These are phyloP conservation scores for Hypoxylon rickii DNA, from an alignment of 495 filamentous ascomycete genomes.

Conservation along the genomic window DNA sequence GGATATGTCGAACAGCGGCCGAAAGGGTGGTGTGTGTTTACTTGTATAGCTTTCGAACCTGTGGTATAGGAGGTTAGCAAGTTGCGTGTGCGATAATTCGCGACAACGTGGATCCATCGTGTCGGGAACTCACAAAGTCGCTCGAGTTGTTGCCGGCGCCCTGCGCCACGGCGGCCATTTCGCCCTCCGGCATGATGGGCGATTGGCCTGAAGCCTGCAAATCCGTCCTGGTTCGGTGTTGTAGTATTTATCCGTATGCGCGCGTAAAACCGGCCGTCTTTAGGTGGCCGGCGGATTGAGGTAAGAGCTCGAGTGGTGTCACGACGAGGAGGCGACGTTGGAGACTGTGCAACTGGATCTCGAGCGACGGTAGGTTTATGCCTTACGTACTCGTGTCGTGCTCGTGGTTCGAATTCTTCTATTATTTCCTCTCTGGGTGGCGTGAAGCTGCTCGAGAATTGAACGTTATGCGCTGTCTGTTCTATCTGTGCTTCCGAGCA, in stretches of 20 bases:
- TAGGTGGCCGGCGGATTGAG: constrained; percentile 3
- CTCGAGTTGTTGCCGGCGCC: constrained; percentile 53
- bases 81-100: constrained; percentile 25
- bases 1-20: not conserved
- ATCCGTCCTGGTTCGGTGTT: constrained; percentile 1
- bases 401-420: constrained; percentile 22
- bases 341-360: constrained; percentile 23
- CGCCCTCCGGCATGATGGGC: constrained; percentile 49
- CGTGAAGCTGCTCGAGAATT: constrained; percentile 18
- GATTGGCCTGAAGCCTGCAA: constrained; percentile 23
- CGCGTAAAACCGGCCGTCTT: constrained; percentile 20
- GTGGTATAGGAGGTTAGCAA: constrained; percentile 17
- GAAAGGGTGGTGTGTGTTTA: constrained; percentile 43
- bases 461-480: constrained; percentile 27
- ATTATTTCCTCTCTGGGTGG: constrained; percentile 22
- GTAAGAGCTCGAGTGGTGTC: constrained; percentile 13
- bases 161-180: constrained; percentile 44
- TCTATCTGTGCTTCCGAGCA: constrained; percentile 27
- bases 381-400: constrained; percentile 31
- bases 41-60: constrained; percentile 99
- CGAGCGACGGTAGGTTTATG: constrained; percentile 22
- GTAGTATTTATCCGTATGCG: constrained; percentile 22
- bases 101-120: constrained; percentile 14
- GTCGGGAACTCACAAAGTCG: constrained; percentile 51
- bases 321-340: constrained; percentile 19